These are phyloP conservation scores for Stenocarpella maydis DNA, from an alignment of 2,329 filamentous ascomycete species.

Conservation along the genomic window DNA sequence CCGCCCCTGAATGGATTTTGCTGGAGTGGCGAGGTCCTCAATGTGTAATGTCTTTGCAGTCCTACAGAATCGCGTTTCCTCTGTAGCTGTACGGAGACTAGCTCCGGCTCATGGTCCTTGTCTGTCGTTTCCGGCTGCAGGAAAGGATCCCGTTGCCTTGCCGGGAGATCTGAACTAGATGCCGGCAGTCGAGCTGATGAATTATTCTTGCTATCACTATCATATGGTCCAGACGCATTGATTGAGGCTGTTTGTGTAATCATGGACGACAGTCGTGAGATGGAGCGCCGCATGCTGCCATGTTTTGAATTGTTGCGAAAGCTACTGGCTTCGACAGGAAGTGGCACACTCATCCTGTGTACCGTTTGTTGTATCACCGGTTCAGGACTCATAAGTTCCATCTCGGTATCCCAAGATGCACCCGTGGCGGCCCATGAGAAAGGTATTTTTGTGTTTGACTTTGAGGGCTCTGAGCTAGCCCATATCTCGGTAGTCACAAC, in stretches of 20 bases:
- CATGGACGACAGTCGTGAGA: not conserved
- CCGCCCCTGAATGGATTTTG: conserved; percentile 12
- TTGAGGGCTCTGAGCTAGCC: not conserved
- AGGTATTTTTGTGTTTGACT: not conserved
- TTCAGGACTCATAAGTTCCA: conserved; percentile 8
- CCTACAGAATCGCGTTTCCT: not conserved
- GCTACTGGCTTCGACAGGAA: conserved; percentile 6
- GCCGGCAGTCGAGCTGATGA: not conserved
- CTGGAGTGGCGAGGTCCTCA: conserved; percentile 3
- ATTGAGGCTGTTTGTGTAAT: not conserved
- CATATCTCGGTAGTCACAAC: not conserved
- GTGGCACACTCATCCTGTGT: not conserved
- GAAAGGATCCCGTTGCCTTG: not conserved
- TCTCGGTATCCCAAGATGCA: not conserved
- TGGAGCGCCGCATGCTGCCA: not conserved
- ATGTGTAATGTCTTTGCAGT: not conserved
- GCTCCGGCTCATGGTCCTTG: not conserved
- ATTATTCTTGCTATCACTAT: not conserved
- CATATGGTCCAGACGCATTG: not conserved
- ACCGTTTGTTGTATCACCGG: conserved; percentile 18
- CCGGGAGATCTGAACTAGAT: not conserved
- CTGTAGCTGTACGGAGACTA: not conserved
- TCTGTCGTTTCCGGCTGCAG: not conserved
- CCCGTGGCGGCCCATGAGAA: not conserved
- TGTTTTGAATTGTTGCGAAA: not conserved